These are phyloP conservation scores for Chaetomium olivaceum DNA, from an alignment of 2,329 filamentous ascomycete genomes.

Conservation along the genomic window DNA sequence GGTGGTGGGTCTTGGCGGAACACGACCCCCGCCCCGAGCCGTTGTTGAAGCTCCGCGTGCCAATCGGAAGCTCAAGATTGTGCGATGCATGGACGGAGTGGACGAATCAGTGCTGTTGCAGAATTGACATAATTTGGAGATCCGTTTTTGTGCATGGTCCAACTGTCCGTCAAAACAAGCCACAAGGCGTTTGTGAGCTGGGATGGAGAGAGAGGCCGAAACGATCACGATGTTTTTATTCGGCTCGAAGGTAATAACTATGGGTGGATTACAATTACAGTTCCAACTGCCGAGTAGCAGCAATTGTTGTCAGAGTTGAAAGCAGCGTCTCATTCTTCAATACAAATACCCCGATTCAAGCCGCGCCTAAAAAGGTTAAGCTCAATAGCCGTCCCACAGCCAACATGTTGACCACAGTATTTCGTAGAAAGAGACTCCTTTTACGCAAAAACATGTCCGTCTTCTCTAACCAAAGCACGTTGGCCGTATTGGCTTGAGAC, in stretches of 20 bases:
- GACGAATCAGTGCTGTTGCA: not conserved
- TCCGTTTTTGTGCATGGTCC: not conserved
- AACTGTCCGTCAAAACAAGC: not conserved
- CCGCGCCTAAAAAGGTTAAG: not conserved
- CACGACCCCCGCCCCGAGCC: conserved; percentile 9
- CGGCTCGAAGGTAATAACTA: not conserved
- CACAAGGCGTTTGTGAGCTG: not conserved
- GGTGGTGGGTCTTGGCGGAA: conserved; percentile 5
- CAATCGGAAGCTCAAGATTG: conserved; percentile 7
- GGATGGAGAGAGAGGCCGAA: not conserved
- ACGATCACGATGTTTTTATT: not conserved
- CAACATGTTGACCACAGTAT: not conserved
- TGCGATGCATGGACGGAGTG: not conserved
- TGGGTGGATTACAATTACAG: not conserved
- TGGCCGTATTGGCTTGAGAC: not conserved
- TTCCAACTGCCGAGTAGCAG: no score
- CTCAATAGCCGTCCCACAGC: no score
- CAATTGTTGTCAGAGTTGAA: no score
- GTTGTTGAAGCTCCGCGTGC: conserved; percentile 8
- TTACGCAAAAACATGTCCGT: not conserved
- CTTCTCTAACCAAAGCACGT: not conserved
- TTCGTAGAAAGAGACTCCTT: no score
- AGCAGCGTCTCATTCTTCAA: not conserved
- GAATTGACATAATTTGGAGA: not conserved
- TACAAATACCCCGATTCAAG: not conserved